Evolutionary conservation across 805 yeast species (phyloP).

Genomic region (Citeromyces nyonsensis): DNA sequence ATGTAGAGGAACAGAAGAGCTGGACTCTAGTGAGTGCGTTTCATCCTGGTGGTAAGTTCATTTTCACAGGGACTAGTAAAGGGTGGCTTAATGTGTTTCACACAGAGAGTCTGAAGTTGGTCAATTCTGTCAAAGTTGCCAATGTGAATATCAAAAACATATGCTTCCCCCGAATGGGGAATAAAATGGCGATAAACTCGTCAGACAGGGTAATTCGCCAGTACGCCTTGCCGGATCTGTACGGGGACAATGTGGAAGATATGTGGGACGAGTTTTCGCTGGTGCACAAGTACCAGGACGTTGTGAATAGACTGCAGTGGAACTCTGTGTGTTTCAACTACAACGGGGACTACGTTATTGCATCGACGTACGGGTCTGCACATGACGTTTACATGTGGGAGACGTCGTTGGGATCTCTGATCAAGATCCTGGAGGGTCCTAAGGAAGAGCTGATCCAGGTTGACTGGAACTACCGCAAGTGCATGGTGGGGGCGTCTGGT

Average conservation of each 20-base stretch:
- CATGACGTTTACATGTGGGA: conserved; percentile 93
- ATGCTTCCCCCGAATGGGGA: conserved; percentile 38
- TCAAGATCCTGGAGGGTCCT: conserved; percentile 82
- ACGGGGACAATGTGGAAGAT: neutral
- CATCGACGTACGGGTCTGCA: conserved; percentile 76
- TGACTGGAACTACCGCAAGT: conserved; percentile 69
- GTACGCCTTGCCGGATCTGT: conserved; percentile 27
- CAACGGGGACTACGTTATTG: conserved; percentile 73
- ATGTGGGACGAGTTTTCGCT: conserved; percentile 37
- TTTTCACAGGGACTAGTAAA: conserved; percentile 66
- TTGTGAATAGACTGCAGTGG: conserved; percentile 82
- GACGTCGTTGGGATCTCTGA: conserved; percentile 72
- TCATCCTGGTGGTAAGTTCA: conserved; percentile 34
- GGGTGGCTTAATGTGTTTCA: conserved; percentile 53
- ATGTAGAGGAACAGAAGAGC: conserved; percentile 8
- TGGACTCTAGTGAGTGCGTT: conserved; percentile 34
- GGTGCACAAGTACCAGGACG: conserved; percentile 79
- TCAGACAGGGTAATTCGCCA: conserved; percentile 68
- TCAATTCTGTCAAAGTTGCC: conserved; percentile 27
- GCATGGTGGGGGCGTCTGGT: conserved; percentile 72
- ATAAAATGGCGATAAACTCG: conserved; percentile 57
- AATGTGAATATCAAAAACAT: conserved; percentile 59
- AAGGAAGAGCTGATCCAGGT: conserved; percentile 77
- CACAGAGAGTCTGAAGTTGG: conserved; percentile 12
- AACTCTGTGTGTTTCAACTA: conserved; percentile 63